phyloP scores from a whole-genome alignment of 2,329 filamentous ascomycete species.

The Verticillium klebahnii region DNA sequence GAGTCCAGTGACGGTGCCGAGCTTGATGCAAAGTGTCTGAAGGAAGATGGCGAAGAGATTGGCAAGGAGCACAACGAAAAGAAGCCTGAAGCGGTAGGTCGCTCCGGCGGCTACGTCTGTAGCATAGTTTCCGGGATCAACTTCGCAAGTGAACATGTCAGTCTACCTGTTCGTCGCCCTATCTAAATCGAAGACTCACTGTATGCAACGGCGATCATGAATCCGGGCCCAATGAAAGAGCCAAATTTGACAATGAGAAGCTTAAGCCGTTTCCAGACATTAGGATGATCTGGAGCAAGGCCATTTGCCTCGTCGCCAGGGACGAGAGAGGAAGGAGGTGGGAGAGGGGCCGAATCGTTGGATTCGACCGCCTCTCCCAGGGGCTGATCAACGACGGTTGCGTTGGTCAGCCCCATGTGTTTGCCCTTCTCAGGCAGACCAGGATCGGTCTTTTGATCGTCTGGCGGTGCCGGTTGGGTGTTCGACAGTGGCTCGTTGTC shows the following conservation, averaged over 20 bases:
- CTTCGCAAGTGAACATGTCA: conserved; percentile 22
- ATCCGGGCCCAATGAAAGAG: conserved; percentile 62
- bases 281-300: not conserved
- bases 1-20: conserved; percentile 64
- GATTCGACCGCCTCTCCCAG: conserved; percentile 7
- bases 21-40: conserved; percentile 63
- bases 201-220: conserved; percentile 58
- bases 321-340: not conserved
- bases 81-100: conserved; percentile 57
- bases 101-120: conserved; percentile 67
- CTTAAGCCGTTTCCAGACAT: conserved; percentile 8
- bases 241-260: conserved; percentile 39
- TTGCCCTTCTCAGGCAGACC: not conserved
- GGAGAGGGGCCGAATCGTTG: conserved; percentile 6
- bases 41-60: conserved; percentile 69
- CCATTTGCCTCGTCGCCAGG: not conserved
- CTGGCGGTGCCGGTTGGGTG: not conserved
- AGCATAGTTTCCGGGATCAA: conserved; percentile 63
- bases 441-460: not conserved
- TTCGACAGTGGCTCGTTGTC: not conserved
- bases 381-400: conserved; percentile 7
- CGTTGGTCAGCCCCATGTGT: not conserved
- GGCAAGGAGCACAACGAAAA: conserved; percentile 65
- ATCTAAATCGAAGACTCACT: conserved; percentile 30
- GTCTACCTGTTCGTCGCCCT: no score